Conservation (phyloP, 495 filamentous ascomycete species). For the Aspergillus cavernicola region DNA sequence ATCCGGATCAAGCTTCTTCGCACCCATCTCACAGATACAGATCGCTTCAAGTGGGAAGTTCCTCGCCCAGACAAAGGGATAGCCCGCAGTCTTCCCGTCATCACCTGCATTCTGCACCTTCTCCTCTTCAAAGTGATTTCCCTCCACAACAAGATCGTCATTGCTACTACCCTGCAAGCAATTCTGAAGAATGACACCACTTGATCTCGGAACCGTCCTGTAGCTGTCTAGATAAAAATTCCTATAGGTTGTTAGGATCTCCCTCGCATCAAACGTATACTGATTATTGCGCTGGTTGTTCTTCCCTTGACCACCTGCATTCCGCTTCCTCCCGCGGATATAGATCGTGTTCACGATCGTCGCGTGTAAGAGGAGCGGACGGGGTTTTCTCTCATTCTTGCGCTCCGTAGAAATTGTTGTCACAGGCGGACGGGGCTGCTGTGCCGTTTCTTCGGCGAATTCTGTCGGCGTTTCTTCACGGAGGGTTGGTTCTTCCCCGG, state of each 20-base stretch:
- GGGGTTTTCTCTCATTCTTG: conserved; percentile 22
- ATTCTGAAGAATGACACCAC: no score
- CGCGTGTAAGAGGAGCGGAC: conserved; percentile 76
- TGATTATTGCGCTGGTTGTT: conserved; percentile 27
- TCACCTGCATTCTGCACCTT: background rate
- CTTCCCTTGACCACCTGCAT: conserved; percentile 1
- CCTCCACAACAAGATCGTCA: no score
- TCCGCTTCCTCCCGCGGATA: conserved; percentile 28
- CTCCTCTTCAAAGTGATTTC: no score
- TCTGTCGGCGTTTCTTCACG: conserved; percentile 8
- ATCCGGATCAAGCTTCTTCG: conserved; percentile 50
- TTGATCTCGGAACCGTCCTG: conserved; percentile 17
- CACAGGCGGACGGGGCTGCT: background rate
- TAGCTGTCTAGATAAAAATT: conserved; percentile 33
- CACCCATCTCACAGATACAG: conserved; percentile 75
- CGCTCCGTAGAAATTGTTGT: background rate
- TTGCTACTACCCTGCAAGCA: no score
- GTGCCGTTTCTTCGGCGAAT: background rate
- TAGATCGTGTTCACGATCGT: conserved; percentile 90
- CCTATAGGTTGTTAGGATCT: conserved; percentile 26
- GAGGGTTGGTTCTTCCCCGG: background rate
- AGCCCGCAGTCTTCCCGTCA: background rate
- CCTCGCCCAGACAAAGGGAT: conserved; percentile 56
- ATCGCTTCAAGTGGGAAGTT: conserved; percentile 58
- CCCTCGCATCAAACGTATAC: conserved; percentile 40